Conservation (phyloP, 371 early-diverging fungal genomes). For the Thermomucor indicae-seudaticae region DNA sequence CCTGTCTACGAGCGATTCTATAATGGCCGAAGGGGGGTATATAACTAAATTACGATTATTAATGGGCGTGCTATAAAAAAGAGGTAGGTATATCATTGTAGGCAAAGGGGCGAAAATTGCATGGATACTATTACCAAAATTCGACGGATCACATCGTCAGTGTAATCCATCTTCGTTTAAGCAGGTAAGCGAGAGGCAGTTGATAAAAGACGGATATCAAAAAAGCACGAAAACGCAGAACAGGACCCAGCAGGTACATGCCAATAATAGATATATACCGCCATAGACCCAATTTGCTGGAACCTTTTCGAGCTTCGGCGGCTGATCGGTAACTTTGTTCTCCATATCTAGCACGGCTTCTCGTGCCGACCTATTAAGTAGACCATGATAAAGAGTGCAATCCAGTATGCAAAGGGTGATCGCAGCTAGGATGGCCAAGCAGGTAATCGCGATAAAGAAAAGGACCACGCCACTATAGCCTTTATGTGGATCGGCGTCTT, state of each 20-base stretch:
- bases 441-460: slow-evolving; percentile 49
- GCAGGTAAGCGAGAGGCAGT: too few species aligned
- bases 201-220: background rate
- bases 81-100: too few species aligned
- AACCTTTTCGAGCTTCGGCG: slow-evolving; percentile 6
- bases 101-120: too few species aligned
- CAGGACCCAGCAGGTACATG: slow-evolving; percentile 47
- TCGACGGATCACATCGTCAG: too few species aligned
- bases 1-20: too few species aligned
- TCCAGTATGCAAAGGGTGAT: slow-evolving; percentile 37
- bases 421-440: slow-evolving; percentile 37
- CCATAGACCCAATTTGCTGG: slow-evolving; percentile 48
- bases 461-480: slow-evolving; percentile 53
- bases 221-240: slow-evolving; percentile 39
- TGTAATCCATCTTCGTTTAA: too few species aligned
- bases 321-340: slow-evolving; percentile 1
- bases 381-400: slow-evolving; percentile 33
- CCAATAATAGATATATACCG: slow-evolving; percentile 25
- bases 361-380: slow-evolving; percentile 34
- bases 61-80: too few species aligned
- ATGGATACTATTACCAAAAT: too few species aligned
- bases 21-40: too few species aligned
- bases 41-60: too few species aligned
- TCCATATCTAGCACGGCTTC: slow-evolving; percentile 4
- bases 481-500: slow-evolving; percentile 44